These are phyloP conservation scores for Cymbopogon citratus DNA, from an alignment of 176 grass and related monocot species.

Conservation along the genomic window DNA sequence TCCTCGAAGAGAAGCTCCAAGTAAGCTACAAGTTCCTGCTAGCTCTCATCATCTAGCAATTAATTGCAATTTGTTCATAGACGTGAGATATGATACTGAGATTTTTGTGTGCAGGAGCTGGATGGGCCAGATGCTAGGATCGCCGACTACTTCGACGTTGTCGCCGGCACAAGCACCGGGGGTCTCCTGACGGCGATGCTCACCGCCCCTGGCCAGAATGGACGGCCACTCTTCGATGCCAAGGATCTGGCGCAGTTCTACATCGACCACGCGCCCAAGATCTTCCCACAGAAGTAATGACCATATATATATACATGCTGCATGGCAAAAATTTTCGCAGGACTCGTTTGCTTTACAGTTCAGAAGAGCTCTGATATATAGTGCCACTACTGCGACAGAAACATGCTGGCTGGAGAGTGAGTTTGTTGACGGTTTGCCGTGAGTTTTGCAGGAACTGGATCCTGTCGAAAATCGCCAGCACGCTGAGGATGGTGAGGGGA, in stretches of 20 bases:
- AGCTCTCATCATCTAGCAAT: neutral
- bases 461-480: slow-evolving; percentile 1
- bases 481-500: slow-evolving; percentile 30
- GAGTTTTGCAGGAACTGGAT: slow-evolving; percentile 27
- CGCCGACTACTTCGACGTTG: slow-evolving; percentile 65
- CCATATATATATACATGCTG: neutral
- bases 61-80: too few species aligned
- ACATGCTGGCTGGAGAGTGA: neutral
- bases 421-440: neutral
- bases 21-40: slow-evolving; percentile 25
- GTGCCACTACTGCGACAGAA: too few species aligned
- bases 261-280: slow-evolving; percentile 45
- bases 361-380: too few species aligned
- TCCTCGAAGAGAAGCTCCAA: slow-evolving; percentile 61
- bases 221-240: slow-evolving; percentile 47
- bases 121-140: slow-evolving; percentile 55
- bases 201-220: slow-evolving; percentile 36
- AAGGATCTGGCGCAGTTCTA: slow-evolving; percentile 55
- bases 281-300: slow-evolving; percentile 61
- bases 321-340: neutral
- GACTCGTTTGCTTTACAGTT: neutral
- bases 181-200: slow-evolving; percentile 64
- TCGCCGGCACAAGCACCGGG: slow-evolving; percentile 69
- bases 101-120: slow-evolving; percentile 48
- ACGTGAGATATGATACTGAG: too few species aligned